A percentile compares a stretch with the other conserved stretches of the same genome.
Evolutionary conservation across 2,329 filamentous ascomycete species (phyloP).

Genomic region (Colletotrichum sp.): DNA sequence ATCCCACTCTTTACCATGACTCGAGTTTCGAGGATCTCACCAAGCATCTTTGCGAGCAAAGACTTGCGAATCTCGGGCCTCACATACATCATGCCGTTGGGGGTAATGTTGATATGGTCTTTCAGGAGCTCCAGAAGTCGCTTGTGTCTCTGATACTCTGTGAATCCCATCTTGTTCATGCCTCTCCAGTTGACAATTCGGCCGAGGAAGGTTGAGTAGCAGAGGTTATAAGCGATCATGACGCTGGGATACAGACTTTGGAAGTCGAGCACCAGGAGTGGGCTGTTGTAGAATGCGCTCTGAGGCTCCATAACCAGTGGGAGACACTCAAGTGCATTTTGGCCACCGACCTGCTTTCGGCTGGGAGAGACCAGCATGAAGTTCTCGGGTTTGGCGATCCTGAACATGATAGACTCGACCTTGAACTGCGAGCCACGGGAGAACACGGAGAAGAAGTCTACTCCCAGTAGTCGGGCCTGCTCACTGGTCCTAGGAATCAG

Average conservation of each 20-base stretch:
- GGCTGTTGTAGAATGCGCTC: constrained; percentile 91
- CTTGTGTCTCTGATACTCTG: constrained; percentile 79
- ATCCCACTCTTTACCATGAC: constrained; percentile 98
- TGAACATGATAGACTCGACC: constrained; percentile 98
- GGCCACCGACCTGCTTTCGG: constrained; percentile 87
- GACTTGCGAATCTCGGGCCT: constrained; percentile 88
- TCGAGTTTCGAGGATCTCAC: constrained; percentile 92
- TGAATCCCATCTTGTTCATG: constrained; percentile 92
- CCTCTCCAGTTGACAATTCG: constrained; percentile 88
- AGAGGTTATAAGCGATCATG: constrained; percentile 99
- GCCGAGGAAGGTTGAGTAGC: constrained; percentile 95
- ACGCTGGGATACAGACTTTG: constrained; percentile 96
- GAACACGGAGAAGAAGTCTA: constrained; percentile 97
- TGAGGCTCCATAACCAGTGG: constrained; percentile 98
- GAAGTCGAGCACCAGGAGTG: constrained; percentile 90
- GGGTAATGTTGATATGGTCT: constrained; percentile 88
- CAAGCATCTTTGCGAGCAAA: constrained; percentile 92
- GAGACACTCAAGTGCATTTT: constrained; percentile 93
- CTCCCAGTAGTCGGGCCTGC: constrained; percentile 88
- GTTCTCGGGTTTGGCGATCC: constrained; percentile 96
- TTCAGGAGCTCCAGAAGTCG: constrained; percentile 79
- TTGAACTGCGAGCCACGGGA: constrained; percentile 97
- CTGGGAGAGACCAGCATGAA: constrained; percentile 90
- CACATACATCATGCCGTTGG: constrained; percentile 96
- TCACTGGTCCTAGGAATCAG: constrained; percentile 89